Percentiles rank a stretch among this genome's conserved stretches.
Evolutionary conservation across 495 filamentous ascomycete genomes (phyloP).

Genomic region (Hypoxylon crocopeplum): DNA sequence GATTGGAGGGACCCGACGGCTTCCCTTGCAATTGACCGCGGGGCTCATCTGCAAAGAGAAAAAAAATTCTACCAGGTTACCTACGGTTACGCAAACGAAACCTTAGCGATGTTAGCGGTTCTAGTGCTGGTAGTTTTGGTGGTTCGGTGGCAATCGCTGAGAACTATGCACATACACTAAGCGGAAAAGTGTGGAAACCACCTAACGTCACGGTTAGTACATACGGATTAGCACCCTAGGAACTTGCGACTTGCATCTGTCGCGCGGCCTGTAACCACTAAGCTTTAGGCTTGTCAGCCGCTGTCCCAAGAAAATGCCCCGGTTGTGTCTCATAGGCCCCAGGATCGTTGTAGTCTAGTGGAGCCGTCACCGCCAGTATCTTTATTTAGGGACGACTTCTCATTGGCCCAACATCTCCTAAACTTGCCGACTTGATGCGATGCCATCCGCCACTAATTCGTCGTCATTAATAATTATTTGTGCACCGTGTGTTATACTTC

Average conservation of each 20-base stretch:
- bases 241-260: no score
- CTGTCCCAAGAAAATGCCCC: constrained; percentile 26
- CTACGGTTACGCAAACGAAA: constrained; percentile 29
- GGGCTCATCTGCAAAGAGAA: constrained; percentile 21
- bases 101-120: constrained; percentile 6
- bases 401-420: constrained; percentile 28
- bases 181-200: background rate
- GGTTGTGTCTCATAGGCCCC: constrained; percentile 23
- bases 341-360: constrained; percentile 3
- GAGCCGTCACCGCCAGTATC: constrained; percentile 12
- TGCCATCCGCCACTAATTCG: no score
- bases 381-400: constrained; percentile 7
- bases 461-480: no score
- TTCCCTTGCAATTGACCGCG: constrained; percentile 29
- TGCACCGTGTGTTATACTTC: no score
- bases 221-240: no score
- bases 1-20: constrained; percentile 34
- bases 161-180: background rate
- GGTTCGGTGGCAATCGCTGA: constrained; percentile 24
- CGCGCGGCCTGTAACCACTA: no score
- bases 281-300: constrained; percentile 29
- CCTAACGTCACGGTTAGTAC: no score
- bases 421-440: constrained; percentile 29
- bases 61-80: constrained; percentile 35
- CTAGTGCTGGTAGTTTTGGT: no score